Base-by-base conservation (phyloP, 257 asterid species). In the Nicotiana otophora region DNA sequence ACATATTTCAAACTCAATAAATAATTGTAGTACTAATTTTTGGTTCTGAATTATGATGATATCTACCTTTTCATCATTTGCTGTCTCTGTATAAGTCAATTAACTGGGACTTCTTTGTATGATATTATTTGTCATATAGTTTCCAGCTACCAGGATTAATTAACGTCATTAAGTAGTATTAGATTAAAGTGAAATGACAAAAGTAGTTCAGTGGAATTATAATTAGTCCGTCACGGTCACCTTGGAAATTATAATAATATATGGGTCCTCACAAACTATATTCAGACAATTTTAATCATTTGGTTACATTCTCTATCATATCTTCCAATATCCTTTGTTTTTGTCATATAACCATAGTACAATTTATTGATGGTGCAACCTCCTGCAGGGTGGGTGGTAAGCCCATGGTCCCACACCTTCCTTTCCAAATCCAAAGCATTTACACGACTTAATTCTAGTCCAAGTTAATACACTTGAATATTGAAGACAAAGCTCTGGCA, bases 291-390 rank as follows among this genome's bases (percentile, higher is more conserved):
- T 74, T 74, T 26, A 51, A 74, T 74, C 42, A 51, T 51, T 72
- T 48, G 80, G 80, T 75, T 15, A 70, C 17, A 74, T 74, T 26
- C 34, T 51, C 62, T 74, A 74, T 74, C 23, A 23, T 14, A 26
- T 74, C 16, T 48, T 74, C 16, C 8, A 14, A 75, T 51, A 0
- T 4, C 61, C 16, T 4, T 75, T 26, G 30, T 26, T 54, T 23
- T 7, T n/a, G 23, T 48, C n/a, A 28, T 62, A 82, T 39, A 88
- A 89, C 84, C 26, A 85, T 78, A 84, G 3, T 1, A 28, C 82
- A 64, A 89, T 89, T 84, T 92, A 91, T 88, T 42, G 60, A 87
- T 42, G 90, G 92, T 84, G 81, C 81, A 90, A 81, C 90, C 82
- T 67, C 90, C 81, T 83, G 90, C 81, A 77, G 46, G 90, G 88